phyloP scores from a whole-genome alignment of 208 protist species.

The Crithidia fasciculata region DNA sequence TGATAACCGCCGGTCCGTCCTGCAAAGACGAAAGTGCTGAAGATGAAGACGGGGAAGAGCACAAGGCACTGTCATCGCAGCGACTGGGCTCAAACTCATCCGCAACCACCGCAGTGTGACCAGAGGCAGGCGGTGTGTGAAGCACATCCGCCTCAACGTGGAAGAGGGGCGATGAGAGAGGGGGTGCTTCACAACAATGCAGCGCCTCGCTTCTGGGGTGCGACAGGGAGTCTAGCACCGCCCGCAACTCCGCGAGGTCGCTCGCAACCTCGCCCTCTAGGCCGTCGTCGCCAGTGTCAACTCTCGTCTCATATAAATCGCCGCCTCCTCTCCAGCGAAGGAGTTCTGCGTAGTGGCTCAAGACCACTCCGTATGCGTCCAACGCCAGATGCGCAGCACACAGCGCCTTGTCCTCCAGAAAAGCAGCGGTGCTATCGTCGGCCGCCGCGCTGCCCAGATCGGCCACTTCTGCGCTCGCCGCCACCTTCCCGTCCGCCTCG shows the following conservation, averaged over 20 bases:
- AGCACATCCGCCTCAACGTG: neutral
- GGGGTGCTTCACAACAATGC: neutral
- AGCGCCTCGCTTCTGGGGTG: neutral
- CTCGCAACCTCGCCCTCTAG: conserved; percentile 12
- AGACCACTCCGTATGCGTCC: conserved; percentile 17
- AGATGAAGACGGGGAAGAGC: neutral
- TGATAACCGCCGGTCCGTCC: neutral
- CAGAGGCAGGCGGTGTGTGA: neutral
- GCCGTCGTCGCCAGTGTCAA: neutral
- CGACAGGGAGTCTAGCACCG: neutral
- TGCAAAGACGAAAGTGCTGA: neutral
- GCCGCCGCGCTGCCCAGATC: neutral
- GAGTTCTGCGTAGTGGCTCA: conserved; percentile 11
- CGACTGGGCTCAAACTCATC: neutral
- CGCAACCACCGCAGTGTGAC: neutral
- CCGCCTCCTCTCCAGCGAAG: neutral
- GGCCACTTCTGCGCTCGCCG: neutral
- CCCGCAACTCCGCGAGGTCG: conserved; percentile 27
- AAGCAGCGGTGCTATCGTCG: neutral
- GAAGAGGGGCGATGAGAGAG: neutral
- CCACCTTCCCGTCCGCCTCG: neutral
- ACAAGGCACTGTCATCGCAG: neutral
- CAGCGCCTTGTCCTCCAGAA: conserved; percentile 19
- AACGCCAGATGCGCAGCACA: conserved; percentile 9
- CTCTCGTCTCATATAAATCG: neutral